phyloP scores from a whole-genome alignment of 495 filamentous ascomycete genomes.

The Penicillium bovifimosum region DNA sequence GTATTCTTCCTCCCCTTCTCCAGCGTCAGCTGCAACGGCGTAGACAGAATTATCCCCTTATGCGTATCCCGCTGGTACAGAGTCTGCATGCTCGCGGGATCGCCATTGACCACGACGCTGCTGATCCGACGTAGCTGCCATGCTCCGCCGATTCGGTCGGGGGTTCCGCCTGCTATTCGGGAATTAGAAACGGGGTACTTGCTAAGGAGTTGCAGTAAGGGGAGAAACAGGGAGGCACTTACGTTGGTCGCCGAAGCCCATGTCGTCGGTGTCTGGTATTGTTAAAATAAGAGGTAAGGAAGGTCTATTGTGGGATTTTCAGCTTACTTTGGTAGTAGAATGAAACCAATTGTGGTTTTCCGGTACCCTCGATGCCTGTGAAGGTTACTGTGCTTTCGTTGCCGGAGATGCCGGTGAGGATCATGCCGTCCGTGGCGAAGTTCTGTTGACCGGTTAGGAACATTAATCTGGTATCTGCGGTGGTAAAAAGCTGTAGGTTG shows the following conservation, averaged over 20 bases:
- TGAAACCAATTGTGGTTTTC: conserved; percentile 50
- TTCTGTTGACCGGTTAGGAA: conserved; percentile 18
- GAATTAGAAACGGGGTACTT: background rate
- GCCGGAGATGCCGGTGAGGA: conserved; percentile 45
- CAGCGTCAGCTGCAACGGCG: conserved; percentile 20
- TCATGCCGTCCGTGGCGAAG: conserved; percentile 40
- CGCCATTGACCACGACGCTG: conserved; percentile 22
- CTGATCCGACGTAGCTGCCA: conserved; percentile 27
- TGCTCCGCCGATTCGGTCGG: conserved; percentile 20
- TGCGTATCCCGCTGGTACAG: conserved; percentile 25
- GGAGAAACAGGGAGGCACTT: background rate
- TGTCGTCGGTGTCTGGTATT: conserved; percentile 20
- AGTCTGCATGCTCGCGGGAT: conserved; percentile 15
- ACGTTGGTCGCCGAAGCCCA: conserved; percentile 28
- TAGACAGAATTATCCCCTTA: conserved; percentile 25
- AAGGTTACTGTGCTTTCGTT: conserved; percentile 50
- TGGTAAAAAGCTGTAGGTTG: background rate
- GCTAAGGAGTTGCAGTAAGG: too few species aligned
- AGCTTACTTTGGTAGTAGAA: conserved; percentile 43
- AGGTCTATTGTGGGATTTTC: too few species aligned
- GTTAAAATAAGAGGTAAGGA: background rate
- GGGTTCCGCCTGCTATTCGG: conserved; percentile 19
- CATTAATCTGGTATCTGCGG: background rate
- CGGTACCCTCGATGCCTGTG: conserved; percentile 40
- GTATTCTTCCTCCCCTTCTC: conserved; percentile 22